A percentile compares a stretch with the other conserved stretches of the same genome.
Evolutionary conservation across 495 filamentous ascomycete genomes (phyloP).

Genomic region (Tuber melanosporum): DNA sequence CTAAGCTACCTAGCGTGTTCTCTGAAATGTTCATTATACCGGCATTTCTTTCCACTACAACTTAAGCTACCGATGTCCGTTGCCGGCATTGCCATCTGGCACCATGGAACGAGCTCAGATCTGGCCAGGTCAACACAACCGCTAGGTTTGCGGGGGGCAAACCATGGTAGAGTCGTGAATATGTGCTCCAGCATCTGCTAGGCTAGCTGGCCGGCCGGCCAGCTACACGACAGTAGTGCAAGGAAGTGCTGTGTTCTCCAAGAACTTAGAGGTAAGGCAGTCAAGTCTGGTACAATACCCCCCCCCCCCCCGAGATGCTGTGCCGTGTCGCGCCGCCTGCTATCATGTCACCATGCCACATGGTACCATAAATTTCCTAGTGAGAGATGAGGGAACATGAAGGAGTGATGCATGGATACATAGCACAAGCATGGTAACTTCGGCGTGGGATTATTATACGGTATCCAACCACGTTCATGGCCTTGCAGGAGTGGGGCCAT

Average conservation of each 20-base stretch:
- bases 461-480: too few species aligned
- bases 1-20: neutral
- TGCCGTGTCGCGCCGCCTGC: neutral
- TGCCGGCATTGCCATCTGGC: neutral
- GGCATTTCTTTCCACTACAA: neutral
- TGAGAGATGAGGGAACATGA: too few species aligned
- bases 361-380: too few species aligned
- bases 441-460: neutral
- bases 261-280: too few species aligned
- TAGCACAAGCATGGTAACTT: neutral
- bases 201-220: too few species aligned
- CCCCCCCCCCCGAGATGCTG: neutral
- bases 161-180: neutral
- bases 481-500: neutral
- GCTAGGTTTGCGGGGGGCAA: neutral
- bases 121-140: neutral
- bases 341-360: neutral
- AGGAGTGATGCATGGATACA: neutral
- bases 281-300: too few species aligned
- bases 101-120: neutral
- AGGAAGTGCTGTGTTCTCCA: too few species aligned
- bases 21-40: neutral
- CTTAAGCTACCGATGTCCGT: neutral
- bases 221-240: too few species aligned
- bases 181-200: too few species aligned